Evolutionary conservation across 768 basidiomycete species (phyloP).

Genomic region (Amyloporia xantha): DNA sequence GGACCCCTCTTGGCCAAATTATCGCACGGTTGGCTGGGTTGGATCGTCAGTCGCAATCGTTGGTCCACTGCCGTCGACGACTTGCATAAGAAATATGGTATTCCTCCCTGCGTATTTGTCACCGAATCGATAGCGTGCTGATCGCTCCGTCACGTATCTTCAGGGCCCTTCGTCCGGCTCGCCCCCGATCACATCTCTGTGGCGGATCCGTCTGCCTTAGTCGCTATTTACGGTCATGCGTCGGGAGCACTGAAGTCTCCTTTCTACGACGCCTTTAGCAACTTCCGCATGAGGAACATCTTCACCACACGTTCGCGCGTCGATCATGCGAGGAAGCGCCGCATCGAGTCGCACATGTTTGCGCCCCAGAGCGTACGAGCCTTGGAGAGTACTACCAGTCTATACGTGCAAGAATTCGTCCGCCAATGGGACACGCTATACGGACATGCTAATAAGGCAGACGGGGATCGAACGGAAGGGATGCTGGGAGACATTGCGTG

Average conservation of each 20-base stretch:
- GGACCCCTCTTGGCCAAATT: slow-evolving; percentile 35
- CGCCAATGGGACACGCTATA: slow-evolving; percentile 67
- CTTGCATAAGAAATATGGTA: slow-evolving; percentile 37
- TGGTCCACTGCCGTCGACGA: slow-evolving; percentile 31
- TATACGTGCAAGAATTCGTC: too few species aligned
- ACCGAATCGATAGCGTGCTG: neutral
- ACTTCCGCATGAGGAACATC: too few species aligned
- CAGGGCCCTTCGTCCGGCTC: too few species aligned
- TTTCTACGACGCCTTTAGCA: too few species aligned
- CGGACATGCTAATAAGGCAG: slow-evolving; percentile 42
- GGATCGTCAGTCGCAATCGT: too few species aligned
- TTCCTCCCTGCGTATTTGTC: neutral
- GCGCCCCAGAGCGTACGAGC: slow-evolving; percentile 71
- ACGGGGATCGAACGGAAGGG: slow-evolving; percentile 30
- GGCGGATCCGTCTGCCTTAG: too few species aligned
- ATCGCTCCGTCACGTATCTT: neutral
- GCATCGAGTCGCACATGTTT: slow-evolving; percentile 73
- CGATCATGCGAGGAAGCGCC: slow-evolving; percentile 81
- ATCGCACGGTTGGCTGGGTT: too few species aligned
- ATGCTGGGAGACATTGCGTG: too few species aligned
- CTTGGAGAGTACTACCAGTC: too few species aligned
- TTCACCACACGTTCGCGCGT: slow-evolving; percentile 66
- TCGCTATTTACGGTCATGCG: too few species aligned
- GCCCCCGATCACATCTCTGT: slow-evolving; percentile 38
- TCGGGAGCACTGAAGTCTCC: too few species aligned